phyloP scores from a whole-genome alignment of 176 grass and related monocot genomes.

The Triticum monococcum region DNA sequence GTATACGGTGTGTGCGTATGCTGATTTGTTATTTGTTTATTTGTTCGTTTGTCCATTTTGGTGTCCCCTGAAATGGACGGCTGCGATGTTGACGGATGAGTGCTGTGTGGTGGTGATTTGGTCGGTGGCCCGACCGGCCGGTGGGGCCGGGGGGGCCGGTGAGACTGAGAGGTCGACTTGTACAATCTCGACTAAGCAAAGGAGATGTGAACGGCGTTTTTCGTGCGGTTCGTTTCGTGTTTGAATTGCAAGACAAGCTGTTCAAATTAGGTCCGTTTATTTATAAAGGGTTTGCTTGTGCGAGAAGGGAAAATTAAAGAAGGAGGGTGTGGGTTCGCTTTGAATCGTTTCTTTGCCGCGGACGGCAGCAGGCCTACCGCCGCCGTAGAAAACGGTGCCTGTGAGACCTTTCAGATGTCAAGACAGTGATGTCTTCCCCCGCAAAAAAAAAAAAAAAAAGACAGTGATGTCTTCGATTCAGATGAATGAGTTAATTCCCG shows the following conservation, averaged over 20 bases:
- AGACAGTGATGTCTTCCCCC: background rate
- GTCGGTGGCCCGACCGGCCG: background rate
- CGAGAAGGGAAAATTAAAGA: background rate
- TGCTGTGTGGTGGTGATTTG: background rate
- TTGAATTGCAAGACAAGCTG: background rate
- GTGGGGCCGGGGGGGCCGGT: background rate
- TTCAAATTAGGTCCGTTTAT: background rate
- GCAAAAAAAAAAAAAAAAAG: background rate
- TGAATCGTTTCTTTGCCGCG: background rate
- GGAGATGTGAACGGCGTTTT: background rate
- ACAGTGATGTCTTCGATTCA: background rate
- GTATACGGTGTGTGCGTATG: background rate
- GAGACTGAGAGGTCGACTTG: background rate
- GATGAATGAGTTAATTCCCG: background rate
- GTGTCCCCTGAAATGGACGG: constrained; percentile 13
- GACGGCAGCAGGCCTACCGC: background rate
- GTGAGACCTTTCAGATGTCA: background rate
- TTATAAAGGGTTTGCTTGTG: background rate
- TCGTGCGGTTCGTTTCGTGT: background rate
- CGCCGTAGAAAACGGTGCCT: background rate
- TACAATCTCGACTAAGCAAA: background rate
- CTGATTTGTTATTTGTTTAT: background rate
- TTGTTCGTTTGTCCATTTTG: background rate
- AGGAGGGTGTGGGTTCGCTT: background rate
- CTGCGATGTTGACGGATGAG: background rate